Base-by-base conservation (phyloP, 345 rosid genomes). In the Hibiscus tridactylites region DNA sequence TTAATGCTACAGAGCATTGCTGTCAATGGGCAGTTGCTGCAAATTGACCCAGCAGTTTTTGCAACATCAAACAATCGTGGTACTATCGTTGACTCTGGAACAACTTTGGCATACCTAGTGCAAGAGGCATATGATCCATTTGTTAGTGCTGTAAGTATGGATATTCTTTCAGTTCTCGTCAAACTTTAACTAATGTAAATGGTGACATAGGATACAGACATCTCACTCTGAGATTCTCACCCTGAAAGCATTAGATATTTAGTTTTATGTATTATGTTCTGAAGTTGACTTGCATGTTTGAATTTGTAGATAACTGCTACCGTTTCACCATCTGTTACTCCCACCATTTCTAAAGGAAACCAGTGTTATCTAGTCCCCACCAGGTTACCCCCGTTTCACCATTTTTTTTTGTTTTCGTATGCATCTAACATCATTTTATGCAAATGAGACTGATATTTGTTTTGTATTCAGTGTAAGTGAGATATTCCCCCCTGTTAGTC, bases 51-150 rank as follows among this genome's bases (percentile, higher is more conserved):
- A 47, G 76, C 88, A 16, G 91, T 81, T 52, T 92, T 96, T 75
- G 79, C 78, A 70, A 81, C 96, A 72, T 82, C 95, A 49, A 86
- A 75, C 78, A 88, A 78, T 75, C 87, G 86, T 57, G 99, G 97
- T 57, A 96, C 99, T 42, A 96, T 96, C 74, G 77, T 96, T 72
- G 99, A 96, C 82, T 86, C 98, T 0, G 99, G 99, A 80, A 96
- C 99, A 79, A 96, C 99, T 76, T 86, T 96, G 84, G 90, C 98
- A 9, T 96, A 96, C 76, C 86, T 96, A 49, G 91, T 92, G 68
- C 90, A 87, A 81, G 93, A 86, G 71, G 97, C 94, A 73, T 91
- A 85, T 73, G 85, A 86, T 76, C 92, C 93, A 68, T 90, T 96
- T 76, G 75, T 96, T 60, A 85, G 42, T 71, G 88, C 96, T 59